Evolutionary conservation across 2,329 filamentous ascomycete genomes (phyloP), one percentile per base, ranked within the genome.

Genomic region (Aureobasidium sp.): DNA sequence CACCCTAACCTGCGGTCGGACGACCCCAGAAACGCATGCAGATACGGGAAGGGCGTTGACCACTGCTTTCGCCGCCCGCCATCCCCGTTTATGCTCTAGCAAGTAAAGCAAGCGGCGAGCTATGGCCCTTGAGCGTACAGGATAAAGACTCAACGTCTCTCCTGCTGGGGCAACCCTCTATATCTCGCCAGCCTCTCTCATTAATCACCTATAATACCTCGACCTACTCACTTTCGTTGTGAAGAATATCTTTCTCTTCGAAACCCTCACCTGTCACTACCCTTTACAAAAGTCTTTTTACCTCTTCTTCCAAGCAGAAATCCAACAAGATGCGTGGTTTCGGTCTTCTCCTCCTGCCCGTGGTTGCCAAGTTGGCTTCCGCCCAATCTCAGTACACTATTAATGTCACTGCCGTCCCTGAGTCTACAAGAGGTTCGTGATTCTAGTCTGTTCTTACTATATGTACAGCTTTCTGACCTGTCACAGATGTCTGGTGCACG

Each of bases 401-500:
- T 71, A 79, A 88, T 57, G 88, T 89, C 4, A 67, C 77, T 17
- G 81, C 74, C 36, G 87, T 92, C 2, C 70, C 80, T 3, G 67
- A 83, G 39, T 66, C 75, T 51, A 75, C 73, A 52, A 79, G 83
- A 75, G 73, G 84, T 86, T 77, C 63, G 84, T 72, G 3, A 36
- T 17, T 2, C 26, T 17, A 24, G 2, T 29, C 10, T 15, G 29
- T 17, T 29, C 12, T 17, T 13, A 29, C 10, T 20, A 5, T 12
- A 10, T 46, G 13, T 17, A 26, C 27, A 32, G 20, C 15, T 44
- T 29, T 60, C 72, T 73, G 63, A 74, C 67, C 53, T 46, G 3
- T 43, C 7, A 24, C 63, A 86, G 84, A 80, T 63, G 70, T 71
- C 12, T 93, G 89, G 89, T 93, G 89, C 74, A 64, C 73, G 29